Evolutionary conservation across 169 alveolate species (phyloP), one percentile per base, ranked within the genome.

Genomic region (Fabrea salina): DNA sequence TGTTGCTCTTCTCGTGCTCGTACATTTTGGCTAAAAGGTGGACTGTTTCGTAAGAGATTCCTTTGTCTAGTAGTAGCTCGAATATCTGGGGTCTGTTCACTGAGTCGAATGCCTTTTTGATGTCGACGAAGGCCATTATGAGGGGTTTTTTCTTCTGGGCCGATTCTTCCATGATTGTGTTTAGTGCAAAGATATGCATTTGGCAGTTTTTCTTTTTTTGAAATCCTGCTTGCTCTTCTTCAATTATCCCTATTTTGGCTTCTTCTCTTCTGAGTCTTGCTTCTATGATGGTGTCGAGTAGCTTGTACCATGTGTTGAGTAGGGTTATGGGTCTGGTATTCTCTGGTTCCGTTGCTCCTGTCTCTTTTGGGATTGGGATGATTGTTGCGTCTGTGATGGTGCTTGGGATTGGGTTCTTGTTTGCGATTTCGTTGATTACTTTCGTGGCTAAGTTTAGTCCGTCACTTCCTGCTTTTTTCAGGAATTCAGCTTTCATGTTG

Each of bases 31-130:
- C 8, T 6, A 54, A 16, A 7, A 54, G 11, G 66, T 7, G 6
- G 11, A 54, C 22, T 7, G 25, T 11, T n/a, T 54, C 22, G 6
- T 11, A 11, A 6, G 11, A 11, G 11, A 54, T 30, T 11, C 25
- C 25, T n/a, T 19, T 54, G 8, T 6, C 22, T 19, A 11, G 6
- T 19, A 54, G 6, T 7, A 30, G 11, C 8, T 54, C 25, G 33
- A 54, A 54, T 6, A 54, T 6, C 8, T 16, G 25, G 35, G 11
- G 11, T 54, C 66, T 7, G 8, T 7, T 7, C 6, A 54, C 66
- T 54, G 66, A 54, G 66, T 54, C 66, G 22, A 54, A 54, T 11
- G 66, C 66, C 25, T 54, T 54, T 54, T 30, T 7, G 8, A 54
- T 11, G 22, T 54, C 66, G 22, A 54, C 8, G 66, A 54, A 54